Percentiles rank a stretch among this genome's conserved stretches.
phyloP scores from a whole-genome alignment of 768 basidiomycete species.

The Collybiopsis confluens region DNA sequence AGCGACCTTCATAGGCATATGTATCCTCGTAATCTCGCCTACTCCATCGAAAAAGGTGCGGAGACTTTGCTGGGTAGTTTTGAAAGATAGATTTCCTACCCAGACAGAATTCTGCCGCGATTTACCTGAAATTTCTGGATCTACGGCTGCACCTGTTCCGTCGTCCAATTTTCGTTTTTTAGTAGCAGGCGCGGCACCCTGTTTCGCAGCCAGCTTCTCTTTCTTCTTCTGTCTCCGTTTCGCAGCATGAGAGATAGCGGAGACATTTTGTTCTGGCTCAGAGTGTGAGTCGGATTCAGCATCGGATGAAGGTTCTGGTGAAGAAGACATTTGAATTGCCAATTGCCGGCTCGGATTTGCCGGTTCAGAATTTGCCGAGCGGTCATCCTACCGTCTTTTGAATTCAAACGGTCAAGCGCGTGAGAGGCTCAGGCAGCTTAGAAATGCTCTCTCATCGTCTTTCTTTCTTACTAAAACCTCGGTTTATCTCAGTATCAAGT shows the following conservation, averaged over 20 bases:
- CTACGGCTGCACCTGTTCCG: neutral
- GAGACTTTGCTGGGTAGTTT: slow-evolving; percentile 55
- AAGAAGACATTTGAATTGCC: neutral
- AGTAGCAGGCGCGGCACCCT: slow-evolving; percentile 11
- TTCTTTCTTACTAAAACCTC: neutral
- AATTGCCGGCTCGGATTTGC: no score
- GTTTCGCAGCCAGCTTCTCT: slow-evolving; percentile 25
- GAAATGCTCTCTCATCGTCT: slow-evolving; percentile 2
- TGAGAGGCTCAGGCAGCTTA: no score
- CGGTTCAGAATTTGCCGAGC: no score
- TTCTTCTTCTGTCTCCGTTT: slow-evolving; percentile 57
- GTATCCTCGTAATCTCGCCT: slow-evolving; percentile 73
- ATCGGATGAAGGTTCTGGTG: neutral
- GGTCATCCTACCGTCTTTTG: no score
- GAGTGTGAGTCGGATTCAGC: slow-evolving; percentile 18
- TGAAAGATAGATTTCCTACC: slow-evolving; percentile 74
- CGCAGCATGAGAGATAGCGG: slow-evolving; percentile 74
- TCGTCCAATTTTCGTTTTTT: slow-evolving; percentile 5
- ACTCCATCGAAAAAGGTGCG: slow-evolving; percentile 51
- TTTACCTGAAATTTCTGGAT: neutral
- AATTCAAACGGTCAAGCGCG: no score
- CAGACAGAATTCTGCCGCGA: slow-evolving; percentile 36
- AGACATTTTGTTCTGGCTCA: slow-evolving; percentile 27
- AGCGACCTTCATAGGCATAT: slow-evolving; percentile 78
- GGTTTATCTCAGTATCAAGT: neutral